Percentiles rank a stretch among this genome's conserved stretches.
Evolutionary conservation across 139 green algal species (phyloP).

Genomic region (Bryopsis sp.): DNA sequence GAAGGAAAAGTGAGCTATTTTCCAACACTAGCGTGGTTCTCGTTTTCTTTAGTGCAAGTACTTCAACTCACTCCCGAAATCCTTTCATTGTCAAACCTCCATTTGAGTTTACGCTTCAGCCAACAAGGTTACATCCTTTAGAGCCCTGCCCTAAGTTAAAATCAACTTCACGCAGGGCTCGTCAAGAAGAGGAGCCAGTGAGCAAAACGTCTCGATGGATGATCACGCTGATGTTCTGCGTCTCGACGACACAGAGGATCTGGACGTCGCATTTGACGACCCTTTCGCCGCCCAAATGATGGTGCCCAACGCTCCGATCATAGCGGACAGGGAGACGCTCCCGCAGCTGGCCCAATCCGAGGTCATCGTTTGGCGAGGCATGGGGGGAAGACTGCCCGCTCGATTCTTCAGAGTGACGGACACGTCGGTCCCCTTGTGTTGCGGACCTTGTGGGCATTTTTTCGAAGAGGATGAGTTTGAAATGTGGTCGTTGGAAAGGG

Average conservation of each 20-base stretch:
- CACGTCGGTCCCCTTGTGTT: constrained; percentile 43
- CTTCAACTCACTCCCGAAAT: too few species aligned
- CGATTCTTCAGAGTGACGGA: constrained; percentile 72
- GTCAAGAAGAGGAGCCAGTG: too few species aligned
- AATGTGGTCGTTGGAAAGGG: constrained; percentile 33
- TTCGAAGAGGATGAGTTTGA: constrained; percentile 74
- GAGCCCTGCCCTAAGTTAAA: too few species aligned
- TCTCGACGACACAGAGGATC: constrained; percentile 18
- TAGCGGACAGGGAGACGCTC: constrained; percentile 40
- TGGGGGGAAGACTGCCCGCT: constrained; percentile 29
- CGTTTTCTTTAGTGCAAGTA: too few species aligned
- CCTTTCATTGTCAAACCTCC: too few species aligned
- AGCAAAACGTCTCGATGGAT: too few species aligned
- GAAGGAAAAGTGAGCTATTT: background rate
- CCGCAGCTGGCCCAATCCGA: constrained; percentile 33
- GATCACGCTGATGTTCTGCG: constrained; percentile 19
- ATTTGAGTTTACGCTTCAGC: too few species aligned
- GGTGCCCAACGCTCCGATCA: constrained; percentile 49
- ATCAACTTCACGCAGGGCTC: too few species aligned
- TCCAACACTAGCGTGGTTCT: too few species aligned
- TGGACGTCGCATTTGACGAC: constrained; percentile 38
- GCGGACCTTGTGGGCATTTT: constrained; percentile 59
- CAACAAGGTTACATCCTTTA: too few species aligned
- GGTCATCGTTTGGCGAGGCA: constrained; percentile 46
- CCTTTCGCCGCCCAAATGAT: constrained; percentile 52